Evolutionary conservation across 768 basidiomycete species (phyloP).

Genomic region (Pleurotus giganteus): DNA sequence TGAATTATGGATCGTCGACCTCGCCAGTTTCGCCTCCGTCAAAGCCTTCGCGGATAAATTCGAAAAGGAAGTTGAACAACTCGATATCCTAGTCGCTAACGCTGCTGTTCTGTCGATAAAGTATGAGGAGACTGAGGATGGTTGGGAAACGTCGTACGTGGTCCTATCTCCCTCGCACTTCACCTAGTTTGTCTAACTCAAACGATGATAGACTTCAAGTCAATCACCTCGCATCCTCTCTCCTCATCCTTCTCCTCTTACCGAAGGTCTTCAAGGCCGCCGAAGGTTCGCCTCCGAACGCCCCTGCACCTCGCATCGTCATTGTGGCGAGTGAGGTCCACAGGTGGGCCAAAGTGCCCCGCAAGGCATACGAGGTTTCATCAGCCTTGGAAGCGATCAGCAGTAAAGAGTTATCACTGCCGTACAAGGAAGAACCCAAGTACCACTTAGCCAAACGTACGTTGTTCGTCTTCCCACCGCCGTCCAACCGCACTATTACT

Average conservation of each 20-base stretch:
- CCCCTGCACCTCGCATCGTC: slow-evolving; percentile 34
- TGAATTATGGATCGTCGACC: slow-evolving; percentile 40
- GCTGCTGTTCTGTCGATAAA: slow-evolving; percentile 23
- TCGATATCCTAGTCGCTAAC: slow-evolving; percentile 47
- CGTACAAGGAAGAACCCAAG: slow-evolving; percentile 16
- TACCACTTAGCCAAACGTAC: slow-evolving; percentile 38
- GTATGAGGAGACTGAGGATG: slow-evolving; percentile 33
- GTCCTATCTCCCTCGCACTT: slow-evolving; percentile 1
- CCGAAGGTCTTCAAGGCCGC: slow-evolving; percentile 41
- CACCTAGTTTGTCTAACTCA: background rate
- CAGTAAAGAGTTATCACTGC: slow-evolving; percentile 25
- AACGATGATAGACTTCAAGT: slow-evolving; percentile 39
- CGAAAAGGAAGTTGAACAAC: slow-evolving; percentile 27
- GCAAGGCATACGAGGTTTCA: slow-evolving; percentile 19
- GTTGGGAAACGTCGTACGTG: slow-evolving; percentile 45
- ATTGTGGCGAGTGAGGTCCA: slow-evolving; percentile 44
- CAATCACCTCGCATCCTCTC: slow-evolving; percentile 39
- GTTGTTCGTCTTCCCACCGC: slow-evolving; percentile 7
- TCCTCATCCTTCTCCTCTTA: slow-evolving; percentile 40
- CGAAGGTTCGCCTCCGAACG: slow-evolving; percentile 15
- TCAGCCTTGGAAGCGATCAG: slow-evolving; percentile 30
- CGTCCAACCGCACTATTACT: background rate
- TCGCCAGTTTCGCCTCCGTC: slow-evolving; percentile 39
- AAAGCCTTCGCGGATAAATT: slow-evolving; percentile 34
- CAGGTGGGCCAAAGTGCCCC: slow-evolving; percentile 23